Evolutionary conservation across 768 basidiomycete species (phyloP), one percentile per base, ranked within the genome.

Genomic region (Pseudohyphozyma bogoriensis): DNA sequence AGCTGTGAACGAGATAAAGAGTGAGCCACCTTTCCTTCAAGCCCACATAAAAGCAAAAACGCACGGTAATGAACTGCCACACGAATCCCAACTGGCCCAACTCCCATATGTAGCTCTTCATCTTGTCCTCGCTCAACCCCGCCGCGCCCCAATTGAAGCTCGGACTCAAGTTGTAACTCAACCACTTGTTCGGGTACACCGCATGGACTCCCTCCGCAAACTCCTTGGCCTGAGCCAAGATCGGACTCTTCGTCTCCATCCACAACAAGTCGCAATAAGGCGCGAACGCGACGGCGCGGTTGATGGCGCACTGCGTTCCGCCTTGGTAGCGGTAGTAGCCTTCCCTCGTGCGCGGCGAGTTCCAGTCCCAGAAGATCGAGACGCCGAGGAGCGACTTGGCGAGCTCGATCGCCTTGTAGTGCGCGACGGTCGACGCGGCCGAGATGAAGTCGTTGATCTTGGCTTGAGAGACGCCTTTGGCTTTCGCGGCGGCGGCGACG

Each of bases 231-330:
- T 99, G 95, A 4, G 83, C 75, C 54, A 92, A 76, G 73, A 96
- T 92, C 18, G 95, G 95, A 68, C 82, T 85, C 78, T 90, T 89
- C 49, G 95, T 99, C 79, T 92, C 89, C 90, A 92, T 92, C 89
- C 89, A 91, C 67, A 92, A 71, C 56, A 88, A 75, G 74, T 92
- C 90, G 53, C 89, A 87, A 74, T 92, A 91, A 4, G 92, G 93
- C 32, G 90, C 90, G 70, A 89, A 96, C 31, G 89, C 90, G 60
- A 91, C 78, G 22, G 86, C 87, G 60, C 93, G 88, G 75, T 87
- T 85, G 70, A 97, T 81, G 13, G 91, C 91, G 71, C 90, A 92
- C 72, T 88, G 84, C 7, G 92, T 97, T 11, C 93, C 93, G 62
- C 93, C 92, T 74, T 92, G 88, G 79, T 93, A 96, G 65, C 93